Evolutionary conservation across 1,139 yeast genomes (phyloP).

Genomic region (Zygotorulaspora mrakii): DNA sequence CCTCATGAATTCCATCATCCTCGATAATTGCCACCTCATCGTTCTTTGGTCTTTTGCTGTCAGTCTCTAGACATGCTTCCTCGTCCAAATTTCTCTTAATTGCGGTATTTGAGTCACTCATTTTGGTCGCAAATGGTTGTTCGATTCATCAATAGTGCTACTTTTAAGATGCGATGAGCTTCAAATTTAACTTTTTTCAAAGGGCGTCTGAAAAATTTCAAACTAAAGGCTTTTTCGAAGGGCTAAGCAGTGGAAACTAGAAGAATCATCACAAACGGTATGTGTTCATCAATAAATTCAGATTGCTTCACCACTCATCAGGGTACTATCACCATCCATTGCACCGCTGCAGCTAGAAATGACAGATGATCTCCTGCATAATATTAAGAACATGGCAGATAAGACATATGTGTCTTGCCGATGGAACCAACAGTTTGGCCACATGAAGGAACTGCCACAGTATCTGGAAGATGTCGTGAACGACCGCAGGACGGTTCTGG

Average conservation of each 20-base stretch:
- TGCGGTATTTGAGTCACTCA: constrained; percentile 12
- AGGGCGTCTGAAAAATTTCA: constrained; percentile 11
- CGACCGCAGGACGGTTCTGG: constrained; percentile 16
- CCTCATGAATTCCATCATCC: constrained; percentile 43
- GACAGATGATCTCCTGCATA: constrained; percentile 9
- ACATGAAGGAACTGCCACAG: constrained; percentile 26
- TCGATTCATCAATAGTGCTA: neutral
- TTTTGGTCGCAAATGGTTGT: neutral
- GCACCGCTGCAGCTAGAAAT: no score
- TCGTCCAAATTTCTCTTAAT: constrained; percentile 14
- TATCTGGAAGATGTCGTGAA: constrained; percentile 28
- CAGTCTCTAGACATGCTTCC: constrained; percentile 4
- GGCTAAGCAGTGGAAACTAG: neutral
- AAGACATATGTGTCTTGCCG: constrained; percentile 26
- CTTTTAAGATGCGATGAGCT: constrained; percentile 5
- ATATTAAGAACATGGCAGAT: constrained; percentile 19
- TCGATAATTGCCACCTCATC: constrained; percentile 3
- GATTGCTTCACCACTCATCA: no score
- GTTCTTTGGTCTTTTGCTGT: constrained; percentile 11
- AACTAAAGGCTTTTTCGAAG: neutral
- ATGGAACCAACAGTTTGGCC: constrained; percentile 33
- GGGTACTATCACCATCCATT: no score
- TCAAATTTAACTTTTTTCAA: neutral
- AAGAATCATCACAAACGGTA: constrained; percentile 3
- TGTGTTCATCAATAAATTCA: no score